Conservation (phyloP, 345 rosid species). For the Ailanthus altissimus region DNA sequence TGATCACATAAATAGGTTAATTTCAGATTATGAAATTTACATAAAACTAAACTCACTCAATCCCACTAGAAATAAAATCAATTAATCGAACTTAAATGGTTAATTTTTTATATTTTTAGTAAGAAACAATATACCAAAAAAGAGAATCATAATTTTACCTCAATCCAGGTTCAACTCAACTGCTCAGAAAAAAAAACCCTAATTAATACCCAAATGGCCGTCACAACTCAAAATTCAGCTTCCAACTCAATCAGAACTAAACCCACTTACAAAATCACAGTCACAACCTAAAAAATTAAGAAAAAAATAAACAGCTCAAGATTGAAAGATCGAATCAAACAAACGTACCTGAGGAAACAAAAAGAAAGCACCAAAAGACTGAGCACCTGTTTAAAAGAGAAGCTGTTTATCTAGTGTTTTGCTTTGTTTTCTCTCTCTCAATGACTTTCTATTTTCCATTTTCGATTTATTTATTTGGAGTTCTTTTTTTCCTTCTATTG, state of each 20-base stretch:
- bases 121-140: no score
- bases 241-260: background rate
- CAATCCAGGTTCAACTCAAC: background rate
- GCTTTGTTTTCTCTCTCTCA: background rate
- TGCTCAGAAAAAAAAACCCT: background rate
- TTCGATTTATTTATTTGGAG: background rate
- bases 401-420: background rate
- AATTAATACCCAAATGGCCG: background rate
- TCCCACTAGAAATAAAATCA: background rate
- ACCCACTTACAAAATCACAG: background rate
- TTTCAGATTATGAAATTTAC: background rate
- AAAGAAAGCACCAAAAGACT: background rate
- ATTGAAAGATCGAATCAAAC: background rate
- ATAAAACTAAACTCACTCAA: background rate
- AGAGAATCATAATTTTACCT: background rate
- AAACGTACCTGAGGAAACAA: background rate
- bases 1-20: background rate
- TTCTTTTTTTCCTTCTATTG: background rate
- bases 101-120: background rate
- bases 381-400: background rate
- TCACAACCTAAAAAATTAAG: background rate
- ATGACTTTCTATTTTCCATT: background rate
- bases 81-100: background rate
- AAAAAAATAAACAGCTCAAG: background rate
- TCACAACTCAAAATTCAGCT: conserved; percentile 1